Evolutionary conservation across 768 basidiomycete genomes (phyloP).

Genomic region (Podaxis sp.): DNA sequence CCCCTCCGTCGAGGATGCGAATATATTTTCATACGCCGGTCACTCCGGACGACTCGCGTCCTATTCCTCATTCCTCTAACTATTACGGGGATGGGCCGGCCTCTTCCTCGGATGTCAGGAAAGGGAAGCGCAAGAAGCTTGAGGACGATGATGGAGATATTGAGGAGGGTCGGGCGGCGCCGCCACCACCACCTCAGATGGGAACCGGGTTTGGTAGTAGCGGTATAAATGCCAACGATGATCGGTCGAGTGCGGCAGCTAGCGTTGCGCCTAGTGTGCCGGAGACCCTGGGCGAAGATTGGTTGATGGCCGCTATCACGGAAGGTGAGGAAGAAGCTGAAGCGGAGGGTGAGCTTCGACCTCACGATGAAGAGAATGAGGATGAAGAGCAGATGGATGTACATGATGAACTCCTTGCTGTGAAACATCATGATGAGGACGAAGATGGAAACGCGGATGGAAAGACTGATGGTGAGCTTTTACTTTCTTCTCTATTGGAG

Average conservation of each 20-base stretch:
- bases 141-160: conserved; percentile 85
- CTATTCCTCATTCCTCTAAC: conserved; percentile 61
- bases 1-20: conserved; percentile 78
- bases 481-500: conserved; percentile 32
- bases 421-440: conserved; percentile 36
- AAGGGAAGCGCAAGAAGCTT: conserved; percentile 86
- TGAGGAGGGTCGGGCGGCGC: conserved; percentile 69
- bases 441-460: conserved; percentile 32
- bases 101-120: conserved; percentile 59
- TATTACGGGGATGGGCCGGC: conserved; percentile 35
- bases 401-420: conserved; percentile 23
- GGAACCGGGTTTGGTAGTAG: conserved; percentile 26
- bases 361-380: conserved; percentile 35
- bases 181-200: conserved; percentile 58
- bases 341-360: conserved; percentile 39
- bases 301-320: conserved; percentile 87
- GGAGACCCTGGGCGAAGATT: conserved; percentile 80
- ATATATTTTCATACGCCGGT: conserved; percentile 93
- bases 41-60: conserved; percentile 76
- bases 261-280: conserved; percentile 67
- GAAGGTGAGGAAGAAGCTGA: conserved; percentile 66
- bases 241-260: conserved; percentile 55
- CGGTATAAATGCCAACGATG: conserved; percentile 37
- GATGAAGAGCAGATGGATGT: conserved; percentile 47
- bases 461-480: conserved; percentile 53